Evolutionary conservation across 139 green algal genomes (phyloP).

Genomic region (Chlamydomonas incerta): DNA sequence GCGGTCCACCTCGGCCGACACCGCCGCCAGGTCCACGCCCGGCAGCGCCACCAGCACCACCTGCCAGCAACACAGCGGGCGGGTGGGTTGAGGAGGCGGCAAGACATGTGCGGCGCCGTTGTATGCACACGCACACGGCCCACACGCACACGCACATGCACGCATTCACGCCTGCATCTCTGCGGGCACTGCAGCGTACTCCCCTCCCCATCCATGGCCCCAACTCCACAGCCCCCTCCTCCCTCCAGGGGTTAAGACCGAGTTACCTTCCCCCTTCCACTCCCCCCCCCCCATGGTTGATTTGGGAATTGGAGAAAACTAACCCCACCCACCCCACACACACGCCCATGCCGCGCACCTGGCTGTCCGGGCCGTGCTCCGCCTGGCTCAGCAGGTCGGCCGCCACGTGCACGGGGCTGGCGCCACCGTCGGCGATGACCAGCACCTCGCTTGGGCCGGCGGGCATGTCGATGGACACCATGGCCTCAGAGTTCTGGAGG

Average conservation of each 20-base stretch:
- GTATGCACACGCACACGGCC: too few species aligned
- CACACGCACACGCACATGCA: too few species aligned
- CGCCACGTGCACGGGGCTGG: slow-evolving; percentile 84
- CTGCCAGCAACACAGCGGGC: too few species aligned
- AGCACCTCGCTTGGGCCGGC: slow-evolving; percentile 92
- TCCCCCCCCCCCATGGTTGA: too few species aligned
- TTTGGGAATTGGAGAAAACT: too few species aligned
- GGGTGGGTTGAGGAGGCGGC: too few species aligned
- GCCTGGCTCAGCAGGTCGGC: slow-evolving; percentile 97
- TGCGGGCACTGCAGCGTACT: too few species aligned
- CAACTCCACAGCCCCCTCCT: too few species aligned
- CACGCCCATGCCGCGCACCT: slow-evolving; percentile 64
- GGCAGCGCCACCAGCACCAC: slow-evolving; percentile 95
- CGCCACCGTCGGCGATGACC: slow-evolving; percentile 92
- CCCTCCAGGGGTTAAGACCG: neutral
- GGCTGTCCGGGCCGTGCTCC: slow-evolving; percentile 94
- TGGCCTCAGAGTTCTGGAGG: slow-evolving; percentile 89
- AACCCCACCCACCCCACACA: too few species aligned
- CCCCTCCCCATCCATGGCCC: too few species aligned
- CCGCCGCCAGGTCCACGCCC: slow-evolving; percentile 83
- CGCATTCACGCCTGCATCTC: too few species aligned
- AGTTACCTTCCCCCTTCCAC: neutral
- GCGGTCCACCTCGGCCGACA: slow-evolving; percentile 82
- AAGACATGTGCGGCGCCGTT: too few species aligned
- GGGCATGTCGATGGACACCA: slow-evolving; percentile 98